Evolutionary conservation across 2,329 filamentous ascomycete species (phyloP).

Genomic region (Fusarium ramigenum): DNA sequence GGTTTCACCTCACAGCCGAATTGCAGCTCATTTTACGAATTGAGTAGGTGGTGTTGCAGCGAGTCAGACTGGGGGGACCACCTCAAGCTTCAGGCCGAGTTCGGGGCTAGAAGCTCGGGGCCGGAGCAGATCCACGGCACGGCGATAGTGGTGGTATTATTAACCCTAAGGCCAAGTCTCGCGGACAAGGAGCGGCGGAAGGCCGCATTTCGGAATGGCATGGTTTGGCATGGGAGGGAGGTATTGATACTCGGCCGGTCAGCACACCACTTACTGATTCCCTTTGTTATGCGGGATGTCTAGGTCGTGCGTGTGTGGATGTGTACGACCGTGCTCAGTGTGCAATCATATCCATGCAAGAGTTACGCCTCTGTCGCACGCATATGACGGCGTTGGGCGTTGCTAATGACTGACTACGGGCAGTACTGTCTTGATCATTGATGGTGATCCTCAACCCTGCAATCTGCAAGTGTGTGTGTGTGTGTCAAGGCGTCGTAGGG

Average conservation of each 20-base stretch:
- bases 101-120: conserved; percentile 38
- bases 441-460: conserved; percentile 1
- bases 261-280: conserved; percentile 11
- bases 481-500: background rate
- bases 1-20: conserved; percentile 22
- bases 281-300: conserved; percentile 6
- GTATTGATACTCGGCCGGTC: conserved; percentile 5
- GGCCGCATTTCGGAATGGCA: conserved; percentile 18
- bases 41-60: conserved; percentile 30
- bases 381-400: conserved; percentile 10
- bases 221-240: background rate
- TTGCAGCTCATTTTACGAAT: conserved; percentile 30
- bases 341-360: conserved; percentile 18
- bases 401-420: background rate
- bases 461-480: background rate
- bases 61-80: conserved; percentile 36
- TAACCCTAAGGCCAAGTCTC: conserved; percentile 15
- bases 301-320: background rate
- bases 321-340: conserved; percentile 21
- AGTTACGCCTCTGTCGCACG: conserved; percentile 20
- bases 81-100: conserved; percentile 40
- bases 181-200: conserved; percentile 21
- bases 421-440: background rate
- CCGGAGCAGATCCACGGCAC: conserved; percentile 30
- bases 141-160: conserved; percentile 18